Conservation (phyloP, 371 early-diverging fungal genomes). For the Lichtheimia hyalospora region DNA sequence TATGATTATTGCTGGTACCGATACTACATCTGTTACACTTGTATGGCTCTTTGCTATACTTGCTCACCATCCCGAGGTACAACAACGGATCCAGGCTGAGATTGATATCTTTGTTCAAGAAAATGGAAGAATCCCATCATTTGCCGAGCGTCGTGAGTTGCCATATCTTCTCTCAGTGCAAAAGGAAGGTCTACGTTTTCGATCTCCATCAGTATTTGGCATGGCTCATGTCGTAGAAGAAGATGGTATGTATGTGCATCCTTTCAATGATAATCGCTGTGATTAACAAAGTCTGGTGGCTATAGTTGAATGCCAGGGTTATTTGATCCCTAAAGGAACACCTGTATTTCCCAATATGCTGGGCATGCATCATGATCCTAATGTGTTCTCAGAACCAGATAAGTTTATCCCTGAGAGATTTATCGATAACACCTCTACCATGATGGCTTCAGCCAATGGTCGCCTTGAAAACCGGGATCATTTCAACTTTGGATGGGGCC, state of each 20-base stretch:
- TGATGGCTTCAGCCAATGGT: constrained; percentile 6
- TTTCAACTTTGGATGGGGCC: constrained; percentile 15
- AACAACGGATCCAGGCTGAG: constrained; percentile 13
- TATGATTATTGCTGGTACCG: constrained; percentile 18
- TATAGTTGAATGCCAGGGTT: constrained; percentile 11
- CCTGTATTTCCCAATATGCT: constrained; percentile 9
- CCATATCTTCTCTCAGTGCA: constrained; percentile 17
- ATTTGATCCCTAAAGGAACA: constrained; percentile 15
- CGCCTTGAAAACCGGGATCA: constrained; percentile 9
- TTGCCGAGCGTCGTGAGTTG: constrained; percentile 13
- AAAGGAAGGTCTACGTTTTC: constrained; percentile 20
- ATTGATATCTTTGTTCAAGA: constrained; percentile 12
- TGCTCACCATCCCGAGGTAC: constrained; percentile 16
- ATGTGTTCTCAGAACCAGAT: constrained; percentile 3
- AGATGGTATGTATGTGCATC: constrained; percentile 12
- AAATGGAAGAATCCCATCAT: constrained; percentile 17
- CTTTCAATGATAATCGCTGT: no score
- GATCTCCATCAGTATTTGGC: constrained; percentile 7
- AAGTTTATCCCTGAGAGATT: constrained; percentile 16
- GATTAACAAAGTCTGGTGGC: neutral
- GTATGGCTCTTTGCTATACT: constrained; percentile 17
- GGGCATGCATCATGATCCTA: constrained; percentile 9
- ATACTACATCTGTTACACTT: constrained; percentile 14
- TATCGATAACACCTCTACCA: neutral
- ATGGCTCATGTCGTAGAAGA: constrained; percentile 13